Percentiles rank a stretch among this genome's conserved stretches.
Conservation (phyloP, 75 land plant species). For the Chamaecyparis obtusa region DNA sequence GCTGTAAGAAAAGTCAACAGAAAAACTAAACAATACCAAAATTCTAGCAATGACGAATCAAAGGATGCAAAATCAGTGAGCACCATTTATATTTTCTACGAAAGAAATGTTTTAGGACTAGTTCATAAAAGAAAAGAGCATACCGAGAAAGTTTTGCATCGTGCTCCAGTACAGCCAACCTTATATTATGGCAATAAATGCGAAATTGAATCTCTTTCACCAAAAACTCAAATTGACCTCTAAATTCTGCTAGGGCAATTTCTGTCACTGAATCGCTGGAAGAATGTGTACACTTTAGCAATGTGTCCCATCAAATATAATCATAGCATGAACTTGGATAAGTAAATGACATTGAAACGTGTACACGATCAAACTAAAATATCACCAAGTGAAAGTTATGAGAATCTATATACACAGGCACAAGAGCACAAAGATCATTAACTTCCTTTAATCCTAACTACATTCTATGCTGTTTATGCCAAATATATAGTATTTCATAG, state of each 20-base stretch:
- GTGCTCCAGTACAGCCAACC: background rate
- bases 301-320: background rate
- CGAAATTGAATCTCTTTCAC: constrained; percentile 6
- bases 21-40: background rate
- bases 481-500: background rate
- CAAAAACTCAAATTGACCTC: constrained; percentile 1
- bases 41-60: background rate
- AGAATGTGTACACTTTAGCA: background rate
- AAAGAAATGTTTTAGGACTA: background rate
- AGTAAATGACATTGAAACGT: background rate
- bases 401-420: background rate
- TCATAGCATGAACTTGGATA: background rate
- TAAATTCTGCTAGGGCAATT: background rate
- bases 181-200: constrained; percentile 11
- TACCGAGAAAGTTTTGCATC: constrained; percentile 10
- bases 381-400: background rate
- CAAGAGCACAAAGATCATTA: background rate
- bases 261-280: background rate
- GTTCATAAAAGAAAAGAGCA: background rate
- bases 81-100: background rate
- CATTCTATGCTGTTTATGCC: background rate
- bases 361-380: background rate
- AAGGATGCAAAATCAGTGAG: background rate
- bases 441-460: background rate
- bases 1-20: background rate